Evolutionary conservation across 805 yeast genomes (phyloP).

Genomic region (Wickerhamiella alocasiicola): DNA sequence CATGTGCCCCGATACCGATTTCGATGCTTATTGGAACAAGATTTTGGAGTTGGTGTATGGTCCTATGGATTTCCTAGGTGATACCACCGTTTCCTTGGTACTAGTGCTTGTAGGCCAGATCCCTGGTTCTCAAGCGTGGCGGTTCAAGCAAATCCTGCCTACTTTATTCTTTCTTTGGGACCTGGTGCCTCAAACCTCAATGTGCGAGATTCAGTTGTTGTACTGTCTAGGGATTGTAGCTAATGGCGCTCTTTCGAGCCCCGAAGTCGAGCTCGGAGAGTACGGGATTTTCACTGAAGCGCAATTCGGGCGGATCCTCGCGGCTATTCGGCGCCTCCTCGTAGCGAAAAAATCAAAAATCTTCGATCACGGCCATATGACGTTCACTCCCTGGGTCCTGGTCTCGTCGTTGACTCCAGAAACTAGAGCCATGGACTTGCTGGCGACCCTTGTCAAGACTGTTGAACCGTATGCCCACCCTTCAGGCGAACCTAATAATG

Average conservation of each 20-base stretch:
- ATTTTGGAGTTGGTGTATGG: conserved; percentile 6
- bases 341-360: neutral
- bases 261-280: conserved; percentile 31
- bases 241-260: conserved; percentile 25
- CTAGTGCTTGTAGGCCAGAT: conserved; percentile 12
- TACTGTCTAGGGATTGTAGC: conserved; percentile 53
- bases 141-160: conserved; percentile 49
- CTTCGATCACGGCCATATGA: conserved; percentile 6
- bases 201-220: conserved; percentile 50
- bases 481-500: conserved; percentile 82
- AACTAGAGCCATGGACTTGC: conserved; percentile 32
- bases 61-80: conserved; percentile 2
- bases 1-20: conserved; percentile 36
- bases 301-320: conserved; percentile 50
- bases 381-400: conserved; percentile 5
- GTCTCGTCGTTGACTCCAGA: conserved; percentile 1
- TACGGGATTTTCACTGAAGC: conserved; percentile 52
- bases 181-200: conserved; percentile 37
- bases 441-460: conserved; percentile 50
- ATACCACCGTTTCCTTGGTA: conserved; percentile 1
- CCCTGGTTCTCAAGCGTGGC: conserved; percentile 4
- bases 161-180: conserved; percentile 65
- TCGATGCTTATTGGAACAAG: conserved; percentile 3
- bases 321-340: conserved; percentile 30
- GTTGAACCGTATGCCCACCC: conserved; percentile 81